Conservation (phyloP, 768 basidiomycete species). For the Gautieria morchelliformis region DNA sequence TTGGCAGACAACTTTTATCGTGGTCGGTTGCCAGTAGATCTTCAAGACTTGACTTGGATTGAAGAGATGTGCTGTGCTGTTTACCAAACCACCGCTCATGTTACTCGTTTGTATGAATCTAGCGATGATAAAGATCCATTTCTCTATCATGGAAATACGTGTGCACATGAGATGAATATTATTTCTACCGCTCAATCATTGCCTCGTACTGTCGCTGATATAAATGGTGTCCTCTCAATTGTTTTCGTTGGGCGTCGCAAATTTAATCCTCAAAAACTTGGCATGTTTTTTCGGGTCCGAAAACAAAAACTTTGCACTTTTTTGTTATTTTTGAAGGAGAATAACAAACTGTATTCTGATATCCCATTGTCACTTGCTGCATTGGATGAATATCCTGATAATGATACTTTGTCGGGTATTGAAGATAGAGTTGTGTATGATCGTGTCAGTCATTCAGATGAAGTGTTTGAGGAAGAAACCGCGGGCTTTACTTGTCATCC, state of each 20-base stretch:
- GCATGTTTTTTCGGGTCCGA: slow-evolving; percentile 20
- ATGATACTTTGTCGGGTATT: slow-evolving; percentile 19
- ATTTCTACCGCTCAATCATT: slow-evolving; percentile 19
- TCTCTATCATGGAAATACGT: slow-evolving; percentile 26
- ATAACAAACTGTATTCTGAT: slow-evolving; percentile 28
- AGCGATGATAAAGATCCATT: slow-evolving; percentile 15
- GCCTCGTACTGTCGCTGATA: slow-evolving; percentile 18
- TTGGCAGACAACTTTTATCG: slow-evolving; percentile 17
- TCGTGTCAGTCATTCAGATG: slow-evolving; percentile 12
- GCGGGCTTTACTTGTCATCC: slow-evolving; percentile 8
- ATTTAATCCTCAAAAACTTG: slow-evolving; percentile 10
- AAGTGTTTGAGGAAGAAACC: slow-evolving; percentile 7
- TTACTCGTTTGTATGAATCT: slow-evolving; percentile 19
- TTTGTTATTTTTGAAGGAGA: slow-evolving; percentile 25
- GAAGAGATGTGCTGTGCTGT: slow-evolving; percentile 23
- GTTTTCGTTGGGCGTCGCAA: slow-evolving; percentile 23
- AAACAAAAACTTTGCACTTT: slow-evolving; percentile 23
- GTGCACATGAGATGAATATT: slow-evolving; percentile 24
- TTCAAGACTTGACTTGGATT: slow-evolving; percentile 19
- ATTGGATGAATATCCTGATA: slow-evolving; percentile 13
- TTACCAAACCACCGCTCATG: slow-evolving; percentile 19
- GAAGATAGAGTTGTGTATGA: slow-evolving; percentile 17
- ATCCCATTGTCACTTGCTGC: slow-evolving; percentile 18
- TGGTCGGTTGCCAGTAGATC: slow-evolving; percentile 15
- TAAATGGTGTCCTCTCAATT: slow-evolving; percentile 18